These are phyloP conservation scores for Citropsis articulata DNA, from an alignment of 345 rosid species.

Conservation along the genomic window DNA sequence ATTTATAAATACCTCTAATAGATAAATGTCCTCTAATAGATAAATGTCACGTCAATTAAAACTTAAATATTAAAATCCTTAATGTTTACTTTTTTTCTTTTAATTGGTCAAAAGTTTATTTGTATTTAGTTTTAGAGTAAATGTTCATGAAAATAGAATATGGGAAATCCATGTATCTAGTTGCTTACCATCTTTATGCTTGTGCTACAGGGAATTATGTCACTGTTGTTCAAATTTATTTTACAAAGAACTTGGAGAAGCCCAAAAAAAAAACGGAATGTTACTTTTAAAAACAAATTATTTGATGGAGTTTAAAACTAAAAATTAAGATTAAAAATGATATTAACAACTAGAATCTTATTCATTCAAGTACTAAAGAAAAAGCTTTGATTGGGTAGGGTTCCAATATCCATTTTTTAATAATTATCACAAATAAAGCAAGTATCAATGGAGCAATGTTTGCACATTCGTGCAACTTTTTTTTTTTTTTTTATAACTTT, in stretches of 20 bases:
- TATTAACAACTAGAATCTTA: too few relatives aligned
- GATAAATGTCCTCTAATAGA: too few relatives aligned
- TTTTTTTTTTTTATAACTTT: too few relatives aligned
- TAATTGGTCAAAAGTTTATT: too few relatives aligned
- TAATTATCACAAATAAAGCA: background rate
- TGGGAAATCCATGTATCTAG: background rate
- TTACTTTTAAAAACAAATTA: background rate
- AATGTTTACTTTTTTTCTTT: too few relatives aligned
- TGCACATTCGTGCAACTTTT: background rate
- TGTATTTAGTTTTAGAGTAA: background rate
- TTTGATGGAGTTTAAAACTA: background rate
- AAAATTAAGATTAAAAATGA: too few relatives aligned
- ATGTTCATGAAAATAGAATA: background rate
- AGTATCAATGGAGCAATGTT: too few relatives aligned
- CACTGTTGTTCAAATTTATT: constrained; percentile 3
- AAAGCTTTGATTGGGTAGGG: background rate
- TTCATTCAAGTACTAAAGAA: too few relatives aligned
- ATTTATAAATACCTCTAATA: too few relatives aligned
- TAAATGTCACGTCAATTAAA: too few relatives aligned
- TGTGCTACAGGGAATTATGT: background rate
- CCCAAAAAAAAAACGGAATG: background rate
- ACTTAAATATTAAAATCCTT: too few relatives aligned
- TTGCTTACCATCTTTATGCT: background rate
- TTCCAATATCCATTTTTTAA: background rate
- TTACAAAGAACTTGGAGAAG: background rate